Conservation (phyloP, 192 early-diverging fungal genomes). For the Mortierella alpina region DNA sequence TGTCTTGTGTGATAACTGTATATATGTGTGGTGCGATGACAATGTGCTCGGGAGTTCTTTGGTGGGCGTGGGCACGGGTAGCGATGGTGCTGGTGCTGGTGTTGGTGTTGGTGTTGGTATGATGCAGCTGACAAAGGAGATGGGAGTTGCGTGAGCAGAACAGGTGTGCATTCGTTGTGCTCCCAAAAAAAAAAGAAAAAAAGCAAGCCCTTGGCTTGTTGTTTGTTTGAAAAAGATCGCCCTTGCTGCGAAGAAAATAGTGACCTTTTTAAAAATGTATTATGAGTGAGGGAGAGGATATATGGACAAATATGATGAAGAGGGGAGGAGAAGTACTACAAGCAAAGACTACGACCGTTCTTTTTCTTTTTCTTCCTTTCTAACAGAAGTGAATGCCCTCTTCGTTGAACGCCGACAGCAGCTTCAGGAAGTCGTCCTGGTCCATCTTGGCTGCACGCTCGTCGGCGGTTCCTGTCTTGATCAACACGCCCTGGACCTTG, state of each 20-base stretch:
- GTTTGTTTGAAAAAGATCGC: not conserved
- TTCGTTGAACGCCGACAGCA: slow-evolving; percentile 90
- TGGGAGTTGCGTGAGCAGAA: no score
- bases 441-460: slow-evolving; percentile 91
- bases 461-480: slow-evolving; percentile 73
- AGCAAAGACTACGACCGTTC: not conserved
- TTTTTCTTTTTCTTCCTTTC: slow-evolving; percentile 1
- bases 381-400: slow-evolving; percentile 93
- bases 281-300: not conserved
- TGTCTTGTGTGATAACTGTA: not conserved
- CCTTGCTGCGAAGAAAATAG: not conserved
- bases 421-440: slow-evolving; percentile 93
- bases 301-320: slow-evolving; percentile 2
- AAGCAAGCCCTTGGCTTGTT: not conserved
- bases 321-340: slow-evolving; percentile 6
- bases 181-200: not conserved
- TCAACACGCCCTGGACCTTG: slow-evolving; percentile 80
- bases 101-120: not conserved
- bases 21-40: not conserved
- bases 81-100: not conserved
- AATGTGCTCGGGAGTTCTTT: not conserved
- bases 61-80: not conserved
- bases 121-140: not conserved
- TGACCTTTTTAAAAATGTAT: not conserved
- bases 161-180: no score